A percentile compares a stretch with the other conserved stretches of the same genome.
Conservation (phyloP, 2,329 filamentous ascomycete genomes). For the Chrysoporthe puriensis region DNA sequence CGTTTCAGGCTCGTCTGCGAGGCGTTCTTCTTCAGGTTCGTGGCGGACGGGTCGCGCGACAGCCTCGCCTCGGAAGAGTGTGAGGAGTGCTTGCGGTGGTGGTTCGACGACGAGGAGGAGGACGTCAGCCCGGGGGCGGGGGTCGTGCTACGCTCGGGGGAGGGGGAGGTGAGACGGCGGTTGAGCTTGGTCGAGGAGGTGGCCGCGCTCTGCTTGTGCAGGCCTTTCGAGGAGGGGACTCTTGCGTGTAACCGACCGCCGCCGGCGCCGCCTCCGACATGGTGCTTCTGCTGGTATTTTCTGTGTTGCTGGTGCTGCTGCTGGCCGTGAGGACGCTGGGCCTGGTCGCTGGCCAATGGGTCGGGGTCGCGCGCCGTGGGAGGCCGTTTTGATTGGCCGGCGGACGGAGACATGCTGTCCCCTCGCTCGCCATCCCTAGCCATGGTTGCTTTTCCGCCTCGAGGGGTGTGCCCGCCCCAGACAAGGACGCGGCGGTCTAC, state of each 20-base stretch:
- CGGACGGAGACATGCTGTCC: constrained; percentile 46
- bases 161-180: constrained; percentile 49
- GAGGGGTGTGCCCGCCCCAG: background rate
- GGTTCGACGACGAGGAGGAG: constrained; percentile 5
- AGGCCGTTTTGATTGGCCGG: constrained; percentile 61
- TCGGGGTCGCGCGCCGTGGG: constrained; percentile 42
- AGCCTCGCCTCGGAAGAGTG: constrained; percentile 49
- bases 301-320: constrained; percentile 32
- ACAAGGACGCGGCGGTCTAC: constrained; percentile 1
- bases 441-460: constrained; percentile 29
- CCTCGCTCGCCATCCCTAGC: constrained; percentile 51
- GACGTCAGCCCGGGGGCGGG: constrained; percentile 32
- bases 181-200: constrained; percentile 44
- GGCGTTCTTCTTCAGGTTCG: constrained; percentile 54
- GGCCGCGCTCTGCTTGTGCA: constrained; percentile 49
- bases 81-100: constrained; percentile 54
- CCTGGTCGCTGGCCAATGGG: constrained; percentile 41
- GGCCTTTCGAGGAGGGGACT: constrained; percentile 55
- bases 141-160: constrained; percentile 41
- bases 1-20: constrained; percentile 62
- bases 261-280: constrained; percentile 42
- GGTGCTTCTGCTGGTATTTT: constrained; percentile 40
- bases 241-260: constrained; percentile 52
- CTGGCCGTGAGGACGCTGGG: constrained; percentile 38
- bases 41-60: constrained; percentile 47